Conservation (phyloP, 73 alveolate species). For the Uronychia setigera region DNA sequence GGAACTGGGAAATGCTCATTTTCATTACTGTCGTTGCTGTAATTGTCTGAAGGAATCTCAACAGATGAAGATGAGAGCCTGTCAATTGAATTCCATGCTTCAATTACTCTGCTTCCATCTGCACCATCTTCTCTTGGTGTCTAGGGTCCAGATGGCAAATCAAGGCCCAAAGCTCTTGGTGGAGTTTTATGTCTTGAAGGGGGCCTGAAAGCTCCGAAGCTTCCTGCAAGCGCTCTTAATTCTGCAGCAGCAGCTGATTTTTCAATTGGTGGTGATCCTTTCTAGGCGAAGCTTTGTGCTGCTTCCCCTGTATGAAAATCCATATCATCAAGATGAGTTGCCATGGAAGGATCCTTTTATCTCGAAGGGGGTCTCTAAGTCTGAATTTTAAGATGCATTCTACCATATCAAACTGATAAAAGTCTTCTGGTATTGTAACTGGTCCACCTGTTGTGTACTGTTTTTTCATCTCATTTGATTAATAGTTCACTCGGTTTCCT, state of each 20-base stretch:
- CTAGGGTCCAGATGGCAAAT: background rate
- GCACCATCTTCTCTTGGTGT: background rate
- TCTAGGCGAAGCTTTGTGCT: background rate
- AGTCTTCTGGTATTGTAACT: background rate
- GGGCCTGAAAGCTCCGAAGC: slow-evolving; percentile 3
- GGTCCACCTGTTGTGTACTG: background rate
- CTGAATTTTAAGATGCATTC: background rate
- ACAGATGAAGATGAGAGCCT: background rate
- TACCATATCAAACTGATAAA: background rate
- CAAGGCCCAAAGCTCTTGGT: background rate
- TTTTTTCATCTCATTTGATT: background rate
- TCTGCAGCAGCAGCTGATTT: background rate
- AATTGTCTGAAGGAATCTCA: background rate
- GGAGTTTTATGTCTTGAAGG: background rate
- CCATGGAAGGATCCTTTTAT: background rate
- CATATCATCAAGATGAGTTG: background rate
- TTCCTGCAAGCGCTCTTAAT: background rate
- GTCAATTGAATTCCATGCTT: background rate
- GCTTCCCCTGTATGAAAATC: background rate
- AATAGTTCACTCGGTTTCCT: background rate
- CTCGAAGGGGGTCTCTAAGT: background rate
- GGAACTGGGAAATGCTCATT: background rate
- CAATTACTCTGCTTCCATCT: background rate
- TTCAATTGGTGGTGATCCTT: background rate
- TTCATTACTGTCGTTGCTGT: background rate